These are phyloP conservation scores for Fraxinus velutina DNA, from an alignment of 305 asterid species.

Conservation along the genomic window DNA sequence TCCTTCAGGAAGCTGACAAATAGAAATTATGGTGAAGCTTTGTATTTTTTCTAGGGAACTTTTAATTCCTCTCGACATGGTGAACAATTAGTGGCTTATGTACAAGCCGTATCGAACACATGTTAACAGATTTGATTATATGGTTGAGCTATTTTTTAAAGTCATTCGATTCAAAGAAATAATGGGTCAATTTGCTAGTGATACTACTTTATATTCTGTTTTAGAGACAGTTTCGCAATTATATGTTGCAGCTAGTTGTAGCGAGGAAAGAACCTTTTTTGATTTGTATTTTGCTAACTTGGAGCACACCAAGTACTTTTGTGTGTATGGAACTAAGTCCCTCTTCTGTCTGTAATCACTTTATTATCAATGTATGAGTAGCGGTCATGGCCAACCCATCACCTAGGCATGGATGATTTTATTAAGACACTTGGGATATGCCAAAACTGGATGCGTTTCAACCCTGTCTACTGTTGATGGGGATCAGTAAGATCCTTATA, in stretches of 20 bases:
- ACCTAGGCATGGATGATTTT: background rate
- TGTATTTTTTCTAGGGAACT: background rate
- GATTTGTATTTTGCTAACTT: background rate
- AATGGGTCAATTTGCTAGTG: background rate
- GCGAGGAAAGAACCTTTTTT: background rate
- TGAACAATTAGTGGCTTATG: background rate
- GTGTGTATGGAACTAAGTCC: background rate
- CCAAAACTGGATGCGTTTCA: background rate
- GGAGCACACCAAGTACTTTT: background rate
- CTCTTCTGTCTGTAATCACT: background rate
- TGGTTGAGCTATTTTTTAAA: background rate
- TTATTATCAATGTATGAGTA: background rate
- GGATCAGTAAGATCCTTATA: background rate
- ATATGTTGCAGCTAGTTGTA: background rate
- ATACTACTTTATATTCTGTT: background rate
- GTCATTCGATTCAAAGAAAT: background rate
- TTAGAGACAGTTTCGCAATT: background rate
- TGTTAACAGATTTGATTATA: background rate
- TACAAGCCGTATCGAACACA: background rate
- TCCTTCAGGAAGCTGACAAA: background rate
- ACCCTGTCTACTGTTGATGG: background rate
- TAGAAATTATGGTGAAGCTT: background rate
- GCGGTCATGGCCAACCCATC: background rate
- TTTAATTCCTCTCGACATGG: background rate
- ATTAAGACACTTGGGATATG: background rate